Base-by-base conservation (phyloP, 1,284 basidiomycete genomes). In the Tylopilus sp. region DNA sequence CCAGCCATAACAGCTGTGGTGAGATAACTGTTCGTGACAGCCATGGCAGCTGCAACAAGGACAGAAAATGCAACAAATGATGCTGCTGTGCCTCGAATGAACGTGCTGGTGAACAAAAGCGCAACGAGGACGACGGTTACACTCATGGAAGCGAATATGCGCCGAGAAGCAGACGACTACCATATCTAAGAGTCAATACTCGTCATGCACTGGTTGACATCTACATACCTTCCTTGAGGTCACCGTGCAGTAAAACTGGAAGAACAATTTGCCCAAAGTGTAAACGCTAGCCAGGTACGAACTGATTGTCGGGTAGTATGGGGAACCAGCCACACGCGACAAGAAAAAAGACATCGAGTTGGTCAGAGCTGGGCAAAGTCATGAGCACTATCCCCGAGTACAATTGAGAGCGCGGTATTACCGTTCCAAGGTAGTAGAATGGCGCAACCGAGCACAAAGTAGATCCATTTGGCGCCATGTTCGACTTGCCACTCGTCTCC, bases 371-470 rank as follows among this genome's bases (percentile, higher is more conserved):
- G n/a, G 18, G 63, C 6, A 29, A 18, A 29, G 38, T 58, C 52
- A 39, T 60, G 36, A 63, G 33, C 51, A 36, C 33, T 16, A 16
- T 22, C 19, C 38, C 13, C 24, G 26, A 24, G 15, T 8, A 10
- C 24, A 41, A 18, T 18, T 54, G 62, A 53, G 24, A 22, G 53
- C 51, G 32, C 57, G 18, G 15, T 26, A 85, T 69, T 69, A 92
- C 92, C 91, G 75, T 93, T 94, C 91, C 91, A 94, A 59, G 92
- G 91, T 18, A 94, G 78, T 9, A 94, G 83, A 2, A 91, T 84
- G 19, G 91, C 88, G 69, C 88, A 88, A 7, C 92, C 92, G 29
- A 93, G 79, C 19, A 91, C 78, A 70, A 92, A 91, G 70, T 89
- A 84, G 58, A 89, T 83, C 86, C 89, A 89, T 52, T 80, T 76